Evolutionary conservation across 1,139 yeast species (phyloP).

Genomic region (Saccharomycopsis phalli): DNA sequence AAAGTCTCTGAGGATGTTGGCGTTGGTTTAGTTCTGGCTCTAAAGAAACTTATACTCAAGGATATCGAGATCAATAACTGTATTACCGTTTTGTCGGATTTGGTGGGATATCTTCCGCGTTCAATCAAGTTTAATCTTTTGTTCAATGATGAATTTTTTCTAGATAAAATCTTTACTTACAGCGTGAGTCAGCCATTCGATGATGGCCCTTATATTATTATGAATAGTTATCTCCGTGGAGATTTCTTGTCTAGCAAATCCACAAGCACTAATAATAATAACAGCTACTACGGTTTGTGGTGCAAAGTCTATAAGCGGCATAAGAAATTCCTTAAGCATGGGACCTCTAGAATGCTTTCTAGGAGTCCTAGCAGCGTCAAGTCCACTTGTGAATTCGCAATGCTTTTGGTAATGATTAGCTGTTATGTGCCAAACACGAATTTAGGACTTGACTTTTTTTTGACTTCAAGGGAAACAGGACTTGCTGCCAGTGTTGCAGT

Average conservation of each 20-base stretch:
- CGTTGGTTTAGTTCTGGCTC: not conserved
- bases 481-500: not conserved
- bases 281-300: not conserved
- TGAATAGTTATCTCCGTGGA: constrained; percentile 15
- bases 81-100: constrained; percentile 9
- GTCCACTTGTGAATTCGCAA: constrained; percentile 2
- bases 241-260: constrained; percentile 12
- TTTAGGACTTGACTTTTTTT: not conserved
- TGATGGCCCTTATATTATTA: constrained; percentile 8
- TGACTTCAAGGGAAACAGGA: not conserved
- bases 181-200: constrained; percentile 3
- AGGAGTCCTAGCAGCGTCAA: not conserved
- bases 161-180: constrained; percentile 6
- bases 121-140: constrained; percentile 9
- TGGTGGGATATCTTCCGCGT: constrained; percentile 10
- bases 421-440: no score
- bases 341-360: not conserved
- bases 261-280: constrained; percentile 3
- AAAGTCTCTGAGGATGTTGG: not conserved
- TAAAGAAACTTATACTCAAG: not conserved
- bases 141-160: constrained; percentile 14
- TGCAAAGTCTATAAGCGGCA: not conserved
- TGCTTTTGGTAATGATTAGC: not conserved
- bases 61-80: not conserved
- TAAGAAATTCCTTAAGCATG: constrained; percentile 1